Conservation (phyloP, 1,284 basidiomycete genomes). For the Omphalotus olearius region DNA sequence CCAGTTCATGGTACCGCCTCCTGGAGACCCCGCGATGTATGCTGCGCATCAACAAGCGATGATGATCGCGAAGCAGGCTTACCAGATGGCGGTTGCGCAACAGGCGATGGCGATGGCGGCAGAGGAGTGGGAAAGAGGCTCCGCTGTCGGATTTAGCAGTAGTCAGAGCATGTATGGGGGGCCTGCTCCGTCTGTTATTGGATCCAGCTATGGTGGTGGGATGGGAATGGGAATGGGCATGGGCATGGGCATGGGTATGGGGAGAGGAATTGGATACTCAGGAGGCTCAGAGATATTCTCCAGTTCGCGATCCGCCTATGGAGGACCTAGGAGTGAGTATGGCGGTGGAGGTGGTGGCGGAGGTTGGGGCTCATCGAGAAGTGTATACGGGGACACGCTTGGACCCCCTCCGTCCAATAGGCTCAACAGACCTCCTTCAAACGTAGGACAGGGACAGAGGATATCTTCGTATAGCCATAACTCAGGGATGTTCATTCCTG, state of each 20-base stretch:
- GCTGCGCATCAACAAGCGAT: conserved; percentile 80
- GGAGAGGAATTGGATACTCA: conserved; percentile 41
- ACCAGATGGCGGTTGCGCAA: conserved; percentile 80
- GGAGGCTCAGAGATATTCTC: conserved; percentile 46
- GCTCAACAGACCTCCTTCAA: conserved; percentile 6
- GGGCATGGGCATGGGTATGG: conserved; percentile 30
- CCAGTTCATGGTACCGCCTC: conserved; percentile 46
- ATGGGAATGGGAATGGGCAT: conserved; percentile 17
- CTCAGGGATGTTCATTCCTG: conserved; percentile 33
- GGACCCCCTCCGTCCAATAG: conserved; percentile 27
- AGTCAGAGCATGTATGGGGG: conserved; percentile 35
- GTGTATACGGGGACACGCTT: conserved; percentile 63
- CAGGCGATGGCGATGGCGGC: conserved; percentile 79
- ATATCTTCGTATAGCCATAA: conserved; percentile 22
- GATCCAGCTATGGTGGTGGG: conserved; percentile 19
- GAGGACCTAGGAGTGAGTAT: conserved; percentile 47
- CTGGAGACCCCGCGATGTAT: conserved; percentile 51
- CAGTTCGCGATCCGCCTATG: conserved; percentile 43
- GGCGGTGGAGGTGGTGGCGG: conserved; percentile 40
- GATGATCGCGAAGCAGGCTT: conserved; percentile 77
- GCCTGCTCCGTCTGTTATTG: conserved; percentile 21
- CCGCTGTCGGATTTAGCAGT: conserved; percentile 40
- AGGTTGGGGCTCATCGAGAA: conserved; percentile 59
- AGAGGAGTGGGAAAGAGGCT: conserved; percentile 82
- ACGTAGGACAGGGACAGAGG: conserved; percentile 15